A percentile compares a stretch with the other conserved stretches of the same genome.
Evolutionary conservation across 176 grass and related monocot genomes (phyloP).

Genomic region (Triticum urartu): DNA sequence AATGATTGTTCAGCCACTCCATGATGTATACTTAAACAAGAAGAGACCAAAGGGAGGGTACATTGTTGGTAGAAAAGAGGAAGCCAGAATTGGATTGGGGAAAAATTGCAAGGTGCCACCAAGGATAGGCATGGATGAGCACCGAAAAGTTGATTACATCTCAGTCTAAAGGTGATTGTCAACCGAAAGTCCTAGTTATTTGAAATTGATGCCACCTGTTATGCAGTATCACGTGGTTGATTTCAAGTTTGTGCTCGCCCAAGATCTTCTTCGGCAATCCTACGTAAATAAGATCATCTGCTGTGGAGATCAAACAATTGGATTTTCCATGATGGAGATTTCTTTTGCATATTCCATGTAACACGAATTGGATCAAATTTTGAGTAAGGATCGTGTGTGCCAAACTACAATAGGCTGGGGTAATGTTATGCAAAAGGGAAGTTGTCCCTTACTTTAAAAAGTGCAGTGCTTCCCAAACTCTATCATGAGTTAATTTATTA

Average conservation of each 20-base stretch:
- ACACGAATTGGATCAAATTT: no score
- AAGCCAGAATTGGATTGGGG: not conserved
- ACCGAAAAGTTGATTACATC: not conserved
- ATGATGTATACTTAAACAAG: not conserved
- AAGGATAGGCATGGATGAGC: not conserved
- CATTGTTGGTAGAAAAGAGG: not conserved
- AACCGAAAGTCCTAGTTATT: conserved; percentile 28
- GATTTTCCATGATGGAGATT: not conserved
- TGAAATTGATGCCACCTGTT: not conserved
- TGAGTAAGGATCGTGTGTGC: no score
- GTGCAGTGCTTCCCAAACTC: no score
- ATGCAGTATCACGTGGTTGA: not conserved
- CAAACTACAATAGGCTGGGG: no score
- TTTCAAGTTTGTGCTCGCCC: not conserved
- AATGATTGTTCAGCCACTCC: not conserved
- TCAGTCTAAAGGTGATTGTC: not conserved
- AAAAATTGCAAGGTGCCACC: not conserved
- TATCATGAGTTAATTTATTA: not conserved
- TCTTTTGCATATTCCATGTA: not conserved
- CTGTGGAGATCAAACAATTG: not conserved
- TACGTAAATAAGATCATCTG: not conserved
- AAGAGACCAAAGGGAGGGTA: not conserved
- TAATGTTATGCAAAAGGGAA: no score
- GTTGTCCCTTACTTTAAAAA: no score
- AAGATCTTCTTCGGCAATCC: not conserved